These are phyloP conservation scores for Globisporangium emineosum DNA, from an alignment of 352 stramenopile species.

Conservation along the genomic window DNA sequence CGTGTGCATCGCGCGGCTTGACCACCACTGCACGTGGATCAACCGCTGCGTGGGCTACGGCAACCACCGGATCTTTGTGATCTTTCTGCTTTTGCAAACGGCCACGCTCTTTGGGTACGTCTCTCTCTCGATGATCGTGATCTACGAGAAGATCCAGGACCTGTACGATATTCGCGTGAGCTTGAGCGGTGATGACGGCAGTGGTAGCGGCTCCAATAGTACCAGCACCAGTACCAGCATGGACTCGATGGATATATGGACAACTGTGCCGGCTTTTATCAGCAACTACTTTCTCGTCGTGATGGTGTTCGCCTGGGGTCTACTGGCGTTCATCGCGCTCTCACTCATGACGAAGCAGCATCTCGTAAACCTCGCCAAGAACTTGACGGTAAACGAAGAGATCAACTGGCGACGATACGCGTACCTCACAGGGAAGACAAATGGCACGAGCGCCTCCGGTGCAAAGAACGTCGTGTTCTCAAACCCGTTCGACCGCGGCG, in stretches of 20 bases:
- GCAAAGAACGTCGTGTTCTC: constrained; percentile 15
- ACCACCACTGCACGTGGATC: constrained; percentile 88
- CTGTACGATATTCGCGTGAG: constrained; percentile 27
- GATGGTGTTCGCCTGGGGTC: constrained; percentile 57
- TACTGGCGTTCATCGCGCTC: constrained; percentile 44
- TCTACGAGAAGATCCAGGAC: constrained; percentile 35
- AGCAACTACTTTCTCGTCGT: constrained; percentile 52
- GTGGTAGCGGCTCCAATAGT: constrained; percentile 12
- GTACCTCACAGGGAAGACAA: constrained; percentile 46
- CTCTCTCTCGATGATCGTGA: constrained; percentile 37
- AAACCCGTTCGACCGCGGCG: constrained; percentile 48
- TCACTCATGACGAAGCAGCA: constrained; percentile 68
- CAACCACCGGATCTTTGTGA: constrained; percentile 80
- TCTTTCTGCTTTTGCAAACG: constrained; percentile 71
- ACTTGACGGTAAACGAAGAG: constrained; percentile 80
- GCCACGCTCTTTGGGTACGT: constrained; percentile 46
- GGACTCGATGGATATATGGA: constrained; percentile 52
- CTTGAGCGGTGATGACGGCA: not conserved
- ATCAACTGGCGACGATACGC: constrained; percentile 82
- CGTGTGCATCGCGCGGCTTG: constrained; percentile 78
- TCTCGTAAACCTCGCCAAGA: constrained; percentile 56
- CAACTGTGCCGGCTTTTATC: constrained; percentile 51
- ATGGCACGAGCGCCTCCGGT: not conserved
- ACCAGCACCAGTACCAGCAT: constrained; percentile 23
- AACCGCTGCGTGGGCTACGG: constrained; percentile 77